Base-by-base conservation (phyloP, 495 filamentous ascomycete species). In the Lophiostoma macrostomum region DNA sequence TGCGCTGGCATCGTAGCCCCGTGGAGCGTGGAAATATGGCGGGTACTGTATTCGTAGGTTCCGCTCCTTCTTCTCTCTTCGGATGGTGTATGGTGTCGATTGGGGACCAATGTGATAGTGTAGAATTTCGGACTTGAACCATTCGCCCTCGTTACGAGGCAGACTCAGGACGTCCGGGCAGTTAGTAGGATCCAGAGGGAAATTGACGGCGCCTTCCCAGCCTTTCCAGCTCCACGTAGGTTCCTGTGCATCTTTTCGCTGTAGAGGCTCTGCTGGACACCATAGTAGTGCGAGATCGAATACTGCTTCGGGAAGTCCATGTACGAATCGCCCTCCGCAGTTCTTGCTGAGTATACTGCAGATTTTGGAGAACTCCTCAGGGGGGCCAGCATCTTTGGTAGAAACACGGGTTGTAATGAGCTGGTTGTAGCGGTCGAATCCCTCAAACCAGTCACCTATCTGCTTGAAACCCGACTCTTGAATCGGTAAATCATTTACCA, bases 401-500 rank as follows among this genome's bases (percentile, higher is more conserved):
- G 45, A 46, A 3, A 50, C 28, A 6, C 52, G 31, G 4, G 18
- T 37, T 10, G 58, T 56, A 25, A 61, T 41, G 13, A 61, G 58
- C 28, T 61, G 51, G 45, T 51, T 56, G 51, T 61, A 61, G 13
- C 28, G 24, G n/a, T 50, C 51, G 24, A 61, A 61, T 1, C 58
- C 58, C 12, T 18, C 0, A 23, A 25, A 34, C 58, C 58, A 61
- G 19, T 37, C 25, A 10, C 44, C 30, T 4, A 56, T 28, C 25
- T 51, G 22, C 52, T 56, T 43, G 29, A 61, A 56, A 29, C 45
- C 44, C 27, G 39, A 40, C 35, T 53, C 56, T 53, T 50, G 38
- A 23, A 58, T 14, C 37, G 39, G 11, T 5, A 38, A 12, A 5
- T 35, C 36, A 16, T 35, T 36, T 10, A 35, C 28, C 14, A 42